phyloP scores from a whole-genome alignment of 2,329 filamentous ascomycete species.

The Stagonosporopsis tanaceti region DNA sequence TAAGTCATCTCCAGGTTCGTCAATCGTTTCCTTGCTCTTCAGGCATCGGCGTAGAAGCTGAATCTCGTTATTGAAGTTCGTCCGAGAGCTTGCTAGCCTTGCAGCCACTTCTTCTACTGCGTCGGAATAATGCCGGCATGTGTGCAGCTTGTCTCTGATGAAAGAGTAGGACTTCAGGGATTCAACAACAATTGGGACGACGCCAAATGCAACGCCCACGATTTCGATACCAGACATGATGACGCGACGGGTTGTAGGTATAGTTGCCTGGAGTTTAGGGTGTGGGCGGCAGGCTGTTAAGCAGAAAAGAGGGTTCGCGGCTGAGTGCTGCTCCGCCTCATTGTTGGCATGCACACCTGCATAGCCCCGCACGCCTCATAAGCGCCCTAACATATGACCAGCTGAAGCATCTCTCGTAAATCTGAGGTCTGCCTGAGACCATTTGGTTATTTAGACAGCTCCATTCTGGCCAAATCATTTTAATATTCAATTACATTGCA shows the following conservation, averaged over 20 bases:
- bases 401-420: background rate
- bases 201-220: background rate
- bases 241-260: background rate
- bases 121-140: slow-evolving; percentile 1
- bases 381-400: background rate
- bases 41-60: background rate
- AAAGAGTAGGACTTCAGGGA: background rate
- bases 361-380: background rate
- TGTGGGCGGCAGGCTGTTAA: background rate
- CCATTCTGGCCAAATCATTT: too few species aligned
- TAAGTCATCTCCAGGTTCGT: background rate
- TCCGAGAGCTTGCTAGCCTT: background rate
- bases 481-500: too few species aligned
- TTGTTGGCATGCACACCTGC: background rate
- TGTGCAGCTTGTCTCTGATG: background rate
- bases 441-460: too few species aligned
- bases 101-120: background rate
- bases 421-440: too few species aligned
- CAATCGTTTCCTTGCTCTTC: background rate
- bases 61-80: slow-evolving; percentile 6
- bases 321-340: background rate
- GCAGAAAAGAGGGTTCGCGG: background rate
- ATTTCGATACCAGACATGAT: slow-evolving; percentile 5
- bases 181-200: background rate
- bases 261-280: background rate